Evolutionary conservation across 2,329 filamentous ascomycete species (phyloP).

Genomic region (Trichoderma breve): DNA sequence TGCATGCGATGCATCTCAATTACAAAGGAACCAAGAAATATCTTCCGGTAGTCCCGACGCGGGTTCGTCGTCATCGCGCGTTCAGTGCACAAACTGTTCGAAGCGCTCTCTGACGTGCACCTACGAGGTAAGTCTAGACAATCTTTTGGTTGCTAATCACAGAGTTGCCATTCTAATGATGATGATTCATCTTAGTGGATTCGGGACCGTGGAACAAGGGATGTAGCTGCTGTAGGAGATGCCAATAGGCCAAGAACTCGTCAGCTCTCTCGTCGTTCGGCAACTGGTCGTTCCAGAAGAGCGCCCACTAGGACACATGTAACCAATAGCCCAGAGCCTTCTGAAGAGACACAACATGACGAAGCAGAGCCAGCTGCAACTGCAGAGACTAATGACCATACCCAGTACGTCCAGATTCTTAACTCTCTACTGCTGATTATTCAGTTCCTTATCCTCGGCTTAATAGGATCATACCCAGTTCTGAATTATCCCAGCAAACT

Average conservation of each 20-base stretch:
- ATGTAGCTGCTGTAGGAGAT: neutral
- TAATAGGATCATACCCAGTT: neutral
- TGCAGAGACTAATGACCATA: neutral
- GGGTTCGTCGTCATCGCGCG: neutral
- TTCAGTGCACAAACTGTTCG: constrained; percentile 5
- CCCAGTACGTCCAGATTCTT: neutral
- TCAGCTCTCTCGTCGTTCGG: neutral
- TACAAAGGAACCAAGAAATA: neutral
- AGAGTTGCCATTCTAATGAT: neutral
- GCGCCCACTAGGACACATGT: neutral
- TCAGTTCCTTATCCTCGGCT: neutral
- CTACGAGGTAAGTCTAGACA: neutral
- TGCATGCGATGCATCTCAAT: neutral
- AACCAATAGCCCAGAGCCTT: neutral
- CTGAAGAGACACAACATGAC: neutral
- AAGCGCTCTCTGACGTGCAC: neutral
- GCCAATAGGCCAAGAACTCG: neutral
- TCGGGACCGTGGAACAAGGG: neutral
- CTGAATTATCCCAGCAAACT: neutral
- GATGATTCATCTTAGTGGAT: neutral
- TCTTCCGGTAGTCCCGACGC: neutral
- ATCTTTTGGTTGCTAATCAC: neutral
- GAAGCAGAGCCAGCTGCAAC: neutral
- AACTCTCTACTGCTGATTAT: too few species aligned
- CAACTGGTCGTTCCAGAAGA: neutral